Conservation (phyloP, 805 yeast species). For the Saturnispora saitoi region DNA sequence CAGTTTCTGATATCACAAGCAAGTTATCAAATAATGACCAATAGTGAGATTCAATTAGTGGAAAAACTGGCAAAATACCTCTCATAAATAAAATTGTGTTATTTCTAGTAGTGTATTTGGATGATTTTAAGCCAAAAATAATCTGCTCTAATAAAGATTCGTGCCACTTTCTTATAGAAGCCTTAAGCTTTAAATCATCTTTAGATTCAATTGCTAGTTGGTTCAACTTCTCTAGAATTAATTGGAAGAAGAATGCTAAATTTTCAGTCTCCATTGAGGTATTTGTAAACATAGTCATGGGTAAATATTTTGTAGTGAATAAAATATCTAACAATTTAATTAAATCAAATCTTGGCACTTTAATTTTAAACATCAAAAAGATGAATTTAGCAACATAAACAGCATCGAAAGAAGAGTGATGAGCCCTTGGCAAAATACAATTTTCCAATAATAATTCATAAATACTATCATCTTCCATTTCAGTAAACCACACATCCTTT, state of each 20-base stretch:
- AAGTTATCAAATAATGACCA: conserved; percentile 40
- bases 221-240: conserved; percentile 36
- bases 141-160: conserved; percentile 36
- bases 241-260: conserved; percentile 63
- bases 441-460: conserved; percentile 36
- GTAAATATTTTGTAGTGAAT: conserved; percentile 35
- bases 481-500: conserved; percentile 38
- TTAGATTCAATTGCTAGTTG: conserved; percentile 33
- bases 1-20: conserved; percentile 39
- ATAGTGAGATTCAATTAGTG: conserved; percentile 61
- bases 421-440: conserved; percentile 68
- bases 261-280: conserved; percentile 78
- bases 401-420: conserved; percentile 80
- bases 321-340: conserved; percentile 38
- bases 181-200: conserved; percentile 19
- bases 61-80: conserved; percentile 50
- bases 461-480: neutral
- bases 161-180: conserved; percentile 43
- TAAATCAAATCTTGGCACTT: conserved; percentile 30
- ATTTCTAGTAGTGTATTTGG: conserved; percentile 69
- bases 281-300: conserved; percentile 55
- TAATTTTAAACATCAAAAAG: conserved; percentile 36
- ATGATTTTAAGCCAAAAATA: conserved; percentile 34
- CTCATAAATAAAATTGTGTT: conserved; percentile 72
- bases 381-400: conserved; percentile 57